These are phyloP conservation scores for Zoysia japonica DNA, from an alignment of 176 grass and related monocot genomes.

Conservation along the genomic window DNA sequence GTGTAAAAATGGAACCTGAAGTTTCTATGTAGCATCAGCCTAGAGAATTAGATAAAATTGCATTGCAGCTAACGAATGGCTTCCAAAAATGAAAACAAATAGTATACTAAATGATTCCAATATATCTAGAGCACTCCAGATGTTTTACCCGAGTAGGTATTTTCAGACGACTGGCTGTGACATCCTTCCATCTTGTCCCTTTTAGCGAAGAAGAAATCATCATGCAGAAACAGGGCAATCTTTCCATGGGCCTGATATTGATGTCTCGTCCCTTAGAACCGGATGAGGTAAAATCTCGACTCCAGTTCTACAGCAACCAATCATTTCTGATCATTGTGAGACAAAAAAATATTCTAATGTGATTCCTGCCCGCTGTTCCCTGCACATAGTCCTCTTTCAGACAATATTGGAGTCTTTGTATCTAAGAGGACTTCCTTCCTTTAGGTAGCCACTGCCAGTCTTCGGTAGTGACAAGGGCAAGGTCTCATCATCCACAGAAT, in stretches of 20 bases:
- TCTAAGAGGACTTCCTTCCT: constrained; percentile 49
- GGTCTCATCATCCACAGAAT: constrained; percentile 49
- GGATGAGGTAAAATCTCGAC: constrained; percentile 22
- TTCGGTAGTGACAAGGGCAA: constrained; percentile 51
- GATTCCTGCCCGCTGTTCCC: neutral
- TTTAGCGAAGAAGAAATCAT: constrained; percentile 6
- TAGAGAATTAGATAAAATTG: constrained; percentile 41
- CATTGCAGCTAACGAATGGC: constrained; percentile 18
- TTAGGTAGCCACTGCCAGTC: constrained; percentile 41
- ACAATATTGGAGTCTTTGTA: constrained; percentile 46
- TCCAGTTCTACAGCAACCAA: constrained; percentile 33
- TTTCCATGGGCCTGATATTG: neutral
- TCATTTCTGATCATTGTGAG: constrained; percentile 31
- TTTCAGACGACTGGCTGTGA: constrained; percentile 9
- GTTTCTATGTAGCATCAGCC: constrained; percentile 35
- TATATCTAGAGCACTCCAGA: constrained; percentile 27
- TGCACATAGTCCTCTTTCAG: constrained; percentile 7
- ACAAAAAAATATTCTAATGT: constrained; percentile 1
- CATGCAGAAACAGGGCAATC: constrained; percentile 24
- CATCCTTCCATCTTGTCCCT: constrained; percentile 2
- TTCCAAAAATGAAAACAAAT: constrained; percentile 23
- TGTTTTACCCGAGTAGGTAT: constrained; percentile 22
- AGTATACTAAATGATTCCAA: constrained; percentile 23
- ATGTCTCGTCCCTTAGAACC: no score
- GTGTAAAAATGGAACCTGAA: constrained; percentile 31